Conservation (phyloP, 2,329 filamentous ascomycete genomes). For the Verticillium longisporum region DNA sequence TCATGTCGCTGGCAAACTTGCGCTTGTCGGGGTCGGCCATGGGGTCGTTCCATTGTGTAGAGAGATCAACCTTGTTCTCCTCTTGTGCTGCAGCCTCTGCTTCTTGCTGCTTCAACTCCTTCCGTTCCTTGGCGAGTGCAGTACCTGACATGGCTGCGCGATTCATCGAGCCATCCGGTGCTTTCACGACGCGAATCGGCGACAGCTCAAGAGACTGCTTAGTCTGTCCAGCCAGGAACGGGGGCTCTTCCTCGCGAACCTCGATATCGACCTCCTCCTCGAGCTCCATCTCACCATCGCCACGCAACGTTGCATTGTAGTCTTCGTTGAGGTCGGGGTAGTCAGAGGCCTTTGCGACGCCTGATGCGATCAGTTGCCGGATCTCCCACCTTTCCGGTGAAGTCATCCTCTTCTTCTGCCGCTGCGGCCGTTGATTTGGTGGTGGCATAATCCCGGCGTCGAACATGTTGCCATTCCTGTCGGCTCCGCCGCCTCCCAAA, state of each 20-base stretch:
- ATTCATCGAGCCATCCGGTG: constrained; percentile 96
- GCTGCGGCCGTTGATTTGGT: constrained; percentile 37
- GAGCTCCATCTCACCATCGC: constrained; percentile 81
- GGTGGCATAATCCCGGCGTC: constrained; percentile 32
- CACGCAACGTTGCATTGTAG: constrained; percentile 79
- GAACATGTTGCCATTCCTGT: constrained; percentile 50
- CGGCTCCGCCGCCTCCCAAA: constrained; percentile 56
- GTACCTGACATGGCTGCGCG: constrained; percentile 93
- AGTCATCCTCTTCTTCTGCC: constrained; percentile 84
- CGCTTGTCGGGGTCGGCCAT: constrained; percentile 82
- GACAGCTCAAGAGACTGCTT: constrained; percentile 93
- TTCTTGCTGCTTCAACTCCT: constrained; percentile 84
- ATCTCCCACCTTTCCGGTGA: constrained; percentile 98
- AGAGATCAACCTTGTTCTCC: constrained; percentile 73
- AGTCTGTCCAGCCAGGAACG: constrained; percentile 91
- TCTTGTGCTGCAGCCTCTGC: constrained; percentile 68
- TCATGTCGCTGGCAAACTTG: constrained; percentile 83
- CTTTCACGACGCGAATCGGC: constrained; percentile 93
- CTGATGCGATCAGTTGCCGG: constrained; percentile 89
- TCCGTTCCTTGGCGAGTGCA: constrained; percentile 78
- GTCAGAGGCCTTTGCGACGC: constrained; percentile 85
- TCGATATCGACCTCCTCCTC: constrained; percentile 98
- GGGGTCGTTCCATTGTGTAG: constrained; percentile 92
- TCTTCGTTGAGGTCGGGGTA: constrained; percentile 94
- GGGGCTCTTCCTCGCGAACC: constrained; percentile 90